Evolutionary conservation across 1,284 basidiomycete genomes (phyloP), one percentile per base, ranked within the genome.

Genomic region (Cryptococcus sp.): DNA sequence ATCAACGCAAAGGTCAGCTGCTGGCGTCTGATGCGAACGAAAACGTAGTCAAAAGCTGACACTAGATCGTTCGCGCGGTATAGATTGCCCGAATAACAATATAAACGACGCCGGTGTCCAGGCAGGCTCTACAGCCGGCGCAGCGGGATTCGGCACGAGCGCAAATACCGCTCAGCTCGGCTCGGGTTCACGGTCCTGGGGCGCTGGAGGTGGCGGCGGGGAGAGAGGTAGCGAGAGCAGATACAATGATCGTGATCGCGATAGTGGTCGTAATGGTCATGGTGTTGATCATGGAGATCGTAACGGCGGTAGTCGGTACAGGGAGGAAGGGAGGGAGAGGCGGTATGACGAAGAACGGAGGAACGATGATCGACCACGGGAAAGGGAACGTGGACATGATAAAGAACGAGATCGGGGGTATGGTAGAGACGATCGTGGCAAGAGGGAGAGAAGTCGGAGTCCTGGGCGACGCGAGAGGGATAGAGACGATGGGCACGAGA

Each of bases 1-100:
- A 95, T 82, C 78, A 92, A 47, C 91, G 91, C 75, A 90, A 89
- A 83, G 90, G 90, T 88, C 62, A 42, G 79, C 42, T 50, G 23
- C 13, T 35, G 31, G 25, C 25, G 6, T 25, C 25, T 25, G 6
- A 25, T 25, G 3, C 25, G 25, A 25, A 25, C 25, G 25, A 25
- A 25, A 25, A 25, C 25, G 27, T 20, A 38, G 3, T 19, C 15
- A 3, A 10, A n/a, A 38, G 47, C 44, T 45, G 23, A 47, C 52
- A 48, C 38, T 27, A 23, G 16, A 23, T 47, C 40, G 39, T 48
- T 3, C 25, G 6, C 27, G 15, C 38, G 25, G 31, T 35, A 35
- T 19, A 61, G 76, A 78, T 54, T 79, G 77, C 52, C 77, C 77
- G 0, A 77, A 75, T 54, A 65, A 66, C 48, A 64, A 73, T 57